Evolutionary conservation across 129 eudicot species (phyloP), one percentile per base, ranked within the genome.

Genomic region (Erigeron canadensis): DNA sequence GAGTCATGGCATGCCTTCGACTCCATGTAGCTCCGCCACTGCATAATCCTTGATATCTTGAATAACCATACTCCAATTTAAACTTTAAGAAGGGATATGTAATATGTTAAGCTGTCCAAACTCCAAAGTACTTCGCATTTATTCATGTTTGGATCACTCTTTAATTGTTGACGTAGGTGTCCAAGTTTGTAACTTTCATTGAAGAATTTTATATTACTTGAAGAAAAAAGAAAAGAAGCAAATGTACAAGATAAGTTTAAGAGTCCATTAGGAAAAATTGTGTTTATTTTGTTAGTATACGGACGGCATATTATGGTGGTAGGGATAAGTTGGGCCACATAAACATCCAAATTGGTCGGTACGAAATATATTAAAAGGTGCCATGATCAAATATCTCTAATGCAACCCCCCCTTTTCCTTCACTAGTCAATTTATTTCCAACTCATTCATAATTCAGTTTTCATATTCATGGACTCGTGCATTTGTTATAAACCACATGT

Each of bases 281-380:
- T 50, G 15, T 4, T 15, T 23, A 10, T 59, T 28, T 59, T 15
- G 16, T 59, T 59, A 4, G 65, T 59, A 28, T 59, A 65, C 18
- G 23, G 18, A 62, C 48, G 39, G 58, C 55, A 37, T 50, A 23
- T 18, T 41, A 46, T 61, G 47, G 46, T n/a, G 47, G 46, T n/a
- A 65, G 38, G 57, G 66, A 59, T 73, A 46, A 64, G 53, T 80
- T 63, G 75, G 83, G 44, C 28, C 76, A 71, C 67, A 58, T 7
- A 43, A 21, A 59, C 58, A 37, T 22, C 23, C 12, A 54, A 11
- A 17, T 23, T 39, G 64, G 40, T 69, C 28, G 75, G 63, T 41
- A 53, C 65, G 16, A 70, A 37, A 40, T 55, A 43, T 67, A 28
- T 15, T 58, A 71, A 43, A 71, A 58, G 76, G 57, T 43, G 76